Conservation (phyloP, 2,329 filamentous ascomycete genomes). For the Ramularia collo-cygni region DNA sequence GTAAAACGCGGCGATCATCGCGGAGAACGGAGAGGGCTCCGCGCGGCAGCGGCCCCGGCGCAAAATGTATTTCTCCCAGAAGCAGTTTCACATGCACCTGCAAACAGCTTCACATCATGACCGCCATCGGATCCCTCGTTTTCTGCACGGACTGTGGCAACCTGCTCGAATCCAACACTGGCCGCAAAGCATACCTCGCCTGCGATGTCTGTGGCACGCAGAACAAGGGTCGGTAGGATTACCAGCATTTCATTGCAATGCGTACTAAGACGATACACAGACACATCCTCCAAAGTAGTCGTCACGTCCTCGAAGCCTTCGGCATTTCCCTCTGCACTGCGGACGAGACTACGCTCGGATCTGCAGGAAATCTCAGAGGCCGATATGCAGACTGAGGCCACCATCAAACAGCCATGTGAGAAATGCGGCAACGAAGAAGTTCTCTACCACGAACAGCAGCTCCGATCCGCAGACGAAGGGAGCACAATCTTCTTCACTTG, state of each 20-base stretch:
- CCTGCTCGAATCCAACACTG: conserved; percentile 72
- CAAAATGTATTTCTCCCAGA: conserved; percentile 1
- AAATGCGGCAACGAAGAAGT: conserved; percentile 78
- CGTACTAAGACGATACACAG: conserved; percentile 43
- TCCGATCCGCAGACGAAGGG: conserved; percentile 91
- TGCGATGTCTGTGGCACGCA: conserved; percentile 83
- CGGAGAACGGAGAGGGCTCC: not conserved
- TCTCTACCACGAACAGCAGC: conserved; percentile 75
- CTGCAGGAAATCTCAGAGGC: conserved; percentile 74
- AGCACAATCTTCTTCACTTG: conserved; percentile 87
- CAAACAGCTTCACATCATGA: conserved; percentile 50
- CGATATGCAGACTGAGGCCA: conserved; percentile 59
- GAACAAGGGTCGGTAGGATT: conserved; percentile 60
- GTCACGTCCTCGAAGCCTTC: conserved; percentile 79
- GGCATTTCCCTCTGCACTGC: conserved; percentile 83
- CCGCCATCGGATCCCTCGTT: conserved; percentile 80
- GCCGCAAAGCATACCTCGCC: conserved; percentile 65
- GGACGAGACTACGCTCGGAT: conserved; percentile 71
- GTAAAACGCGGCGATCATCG: no score
- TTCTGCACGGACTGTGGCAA: conserved; percentile 94
- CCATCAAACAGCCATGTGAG: conserved; percentile 63
- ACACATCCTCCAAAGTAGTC: conserved; percentile 68
- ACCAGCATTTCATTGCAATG: no score
- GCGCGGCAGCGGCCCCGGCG: conserved; percentile 1
- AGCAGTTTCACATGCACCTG: not conserved